Percentiles rank a stretch among this genome's conserved stretches.
These are phyloP conservation scores for Cyclanthera cordifolia DNA, from an alignment of 306 rosid genomes.

Conservation along the genomic window DNA sequence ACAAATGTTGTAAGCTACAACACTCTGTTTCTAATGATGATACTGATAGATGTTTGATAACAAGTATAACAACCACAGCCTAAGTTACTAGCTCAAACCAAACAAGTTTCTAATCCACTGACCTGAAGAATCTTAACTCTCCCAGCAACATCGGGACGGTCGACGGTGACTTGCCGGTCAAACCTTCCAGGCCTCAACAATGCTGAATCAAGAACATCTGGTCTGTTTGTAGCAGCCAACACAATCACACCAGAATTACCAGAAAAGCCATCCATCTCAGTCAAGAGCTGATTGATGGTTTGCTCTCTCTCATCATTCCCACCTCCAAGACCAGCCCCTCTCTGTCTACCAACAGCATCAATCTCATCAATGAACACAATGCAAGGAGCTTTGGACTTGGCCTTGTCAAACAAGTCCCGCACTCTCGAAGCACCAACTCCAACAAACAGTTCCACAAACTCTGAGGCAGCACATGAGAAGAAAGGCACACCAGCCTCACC, in stretches of 20 bases:
- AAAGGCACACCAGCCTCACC: constrained; percentile 94
- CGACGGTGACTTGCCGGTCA: constrained; percentile 91
- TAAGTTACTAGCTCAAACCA: neutral
- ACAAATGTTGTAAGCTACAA: neutral
- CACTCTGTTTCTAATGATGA: neutral
- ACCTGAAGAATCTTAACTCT: constrained; percentile 97
- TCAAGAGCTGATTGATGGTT: constrained; percentile 89
- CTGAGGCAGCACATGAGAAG: constrained; percentile 95
- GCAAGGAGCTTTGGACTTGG: constrained; percentile 91
- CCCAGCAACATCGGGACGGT: constrained; percentile 95
- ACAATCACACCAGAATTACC: constrained; percentile 98
- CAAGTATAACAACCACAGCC: neutral
- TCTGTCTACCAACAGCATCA: constrained; percentile 94
- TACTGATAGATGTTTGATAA: neutral
- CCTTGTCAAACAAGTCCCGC: constrained; percentile 92
- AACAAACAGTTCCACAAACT: constrained; percentile 81
- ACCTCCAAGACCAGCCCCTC: constrained; percentile 97
- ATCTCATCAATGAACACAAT: constrained; percentile 96
- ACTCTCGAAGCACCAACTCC: constrained; percentile 97
- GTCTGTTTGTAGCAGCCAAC: constrained; percentile 92
- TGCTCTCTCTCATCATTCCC: constrained; percentile 98
- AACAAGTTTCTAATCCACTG: constrained; percentile 2
- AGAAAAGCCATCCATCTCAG: constrained; percentile 97
- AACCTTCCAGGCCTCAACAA: constrained; percentile 87
- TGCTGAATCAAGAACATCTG: constrained; percentile 84